Evolutionary conservation across 2,329 filamentous ascomycete species (phyloP).

Genomic region (Fusarium longipes): DNA sequence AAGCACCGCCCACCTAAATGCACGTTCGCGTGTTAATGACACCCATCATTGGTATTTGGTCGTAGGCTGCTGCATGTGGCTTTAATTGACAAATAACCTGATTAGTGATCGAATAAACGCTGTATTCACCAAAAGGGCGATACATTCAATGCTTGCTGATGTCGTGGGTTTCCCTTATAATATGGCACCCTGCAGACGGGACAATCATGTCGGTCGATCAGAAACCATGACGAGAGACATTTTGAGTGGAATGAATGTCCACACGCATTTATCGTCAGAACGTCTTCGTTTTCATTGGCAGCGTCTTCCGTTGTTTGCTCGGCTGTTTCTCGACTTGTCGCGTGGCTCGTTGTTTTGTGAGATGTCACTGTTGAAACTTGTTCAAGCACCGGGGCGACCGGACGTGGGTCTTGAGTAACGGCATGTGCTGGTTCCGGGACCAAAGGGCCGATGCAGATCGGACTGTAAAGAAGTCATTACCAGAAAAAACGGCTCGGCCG

Average conservation of each 20-base stretch:
- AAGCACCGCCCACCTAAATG: not conserved
- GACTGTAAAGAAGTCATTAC: slow-evolving; percentile 37
- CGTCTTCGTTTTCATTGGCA: slow-evolving; percentile 39
- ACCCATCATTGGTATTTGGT: slow-evolving; percentile 1
- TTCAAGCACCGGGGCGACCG: slow-evolving; percentile 18
- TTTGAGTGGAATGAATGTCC: slow-evolving; percentile 55
- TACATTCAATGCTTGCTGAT: slow-evolving; percentile 29
- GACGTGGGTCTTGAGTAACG: slow-evolving; percentile 26
- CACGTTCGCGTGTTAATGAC: not conserved
- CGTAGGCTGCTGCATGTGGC: not conserved
- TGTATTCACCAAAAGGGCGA: slow-evolving; percentile 37
- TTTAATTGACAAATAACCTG: not conserved
- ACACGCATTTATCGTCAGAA: slow-evolving; percentile 53
- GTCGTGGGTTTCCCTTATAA: slow-evolving; percentile 37
- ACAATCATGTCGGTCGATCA: slow-evolving; percentile 52
- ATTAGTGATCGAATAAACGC: slow-evolving; percentile 19
- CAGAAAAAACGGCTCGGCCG: slow-evolving; percentile 8
- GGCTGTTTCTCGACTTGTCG: not conserved
- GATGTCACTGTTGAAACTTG: slow-evolving; percentile 26
- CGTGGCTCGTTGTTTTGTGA: not conserved
- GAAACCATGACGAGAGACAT: slow-evolving; percentile 55
- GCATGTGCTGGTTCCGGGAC: slow-evolving; percentile 43
- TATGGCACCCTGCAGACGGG: slow-evolving; percentile 54
- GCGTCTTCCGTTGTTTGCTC: not conserved
- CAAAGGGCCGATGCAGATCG: slow-evolving; percentile 51